A percentile compares a stretch with the other conserved stretches of the same genome.
Conservation (phyloP, 1,284 basidiomycete genomes). For the Spongiforma sp. region DNA sequence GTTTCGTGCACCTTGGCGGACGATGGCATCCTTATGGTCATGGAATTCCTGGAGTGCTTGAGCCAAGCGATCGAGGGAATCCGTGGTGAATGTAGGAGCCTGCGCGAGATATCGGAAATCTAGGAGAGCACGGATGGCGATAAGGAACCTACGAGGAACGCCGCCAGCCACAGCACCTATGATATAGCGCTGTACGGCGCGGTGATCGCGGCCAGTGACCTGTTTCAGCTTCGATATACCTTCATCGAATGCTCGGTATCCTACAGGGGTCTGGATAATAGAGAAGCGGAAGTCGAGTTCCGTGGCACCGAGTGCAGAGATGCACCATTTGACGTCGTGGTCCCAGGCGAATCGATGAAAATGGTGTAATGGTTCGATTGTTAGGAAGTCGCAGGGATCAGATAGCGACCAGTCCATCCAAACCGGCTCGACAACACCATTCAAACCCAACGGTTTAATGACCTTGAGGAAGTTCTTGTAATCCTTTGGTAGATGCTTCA, state of each 20-base stretch:
- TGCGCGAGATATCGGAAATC: slow-evolving; percentile 16
- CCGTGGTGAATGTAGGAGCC: neutral
- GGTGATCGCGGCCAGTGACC: too few species aligned
- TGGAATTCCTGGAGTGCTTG: slow-evolving; percentile 9
- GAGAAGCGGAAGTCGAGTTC: slow-evolving; percentile 14
- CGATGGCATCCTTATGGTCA: slow-evolving; percentile 3
- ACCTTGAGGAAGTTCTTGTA: slow-evolving; percentile 6
- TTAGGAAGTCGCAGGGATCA: slow-evolving; percentile 5
- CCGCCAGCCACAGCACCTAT: slow-evolving; percentile 1
- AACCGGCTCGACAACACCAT: slow-evolving; percentile 12
- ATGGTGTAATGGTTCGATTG: slow-evolving; percentile 6
- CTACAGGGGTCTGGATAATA: slow-evolving; percentile 1
- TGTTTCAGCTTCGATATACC: slow-evolving; percentile 10
- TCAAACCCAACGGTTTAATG: slow-evolving; percentile 5
- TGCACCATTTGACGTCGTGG: slow-evolving; percentile 13
- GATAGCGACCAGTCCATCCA: slow-evolving; percentile 13
- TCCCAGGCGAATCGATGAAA: slow-evolving; percentile 12
- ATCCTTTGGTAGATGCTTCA: neutral
- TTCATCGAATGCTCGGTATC: slow-evolving; percentile 3
- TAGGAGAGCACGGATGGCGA: neutral
- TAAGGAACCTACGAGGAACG: slow-evolving; percentile 5
- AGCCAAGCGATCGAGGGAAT: neutral
- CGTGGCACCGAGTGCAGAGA: neutral
- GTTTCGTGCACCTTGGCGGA: neutral
- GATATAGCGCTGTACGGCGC: slow-evolving; percentile 1